Evolutionary conservation across 2,329 filamentous ascomycete species (phyloP).

Genomic region (Berkeleyomyces basicola): DNA sequence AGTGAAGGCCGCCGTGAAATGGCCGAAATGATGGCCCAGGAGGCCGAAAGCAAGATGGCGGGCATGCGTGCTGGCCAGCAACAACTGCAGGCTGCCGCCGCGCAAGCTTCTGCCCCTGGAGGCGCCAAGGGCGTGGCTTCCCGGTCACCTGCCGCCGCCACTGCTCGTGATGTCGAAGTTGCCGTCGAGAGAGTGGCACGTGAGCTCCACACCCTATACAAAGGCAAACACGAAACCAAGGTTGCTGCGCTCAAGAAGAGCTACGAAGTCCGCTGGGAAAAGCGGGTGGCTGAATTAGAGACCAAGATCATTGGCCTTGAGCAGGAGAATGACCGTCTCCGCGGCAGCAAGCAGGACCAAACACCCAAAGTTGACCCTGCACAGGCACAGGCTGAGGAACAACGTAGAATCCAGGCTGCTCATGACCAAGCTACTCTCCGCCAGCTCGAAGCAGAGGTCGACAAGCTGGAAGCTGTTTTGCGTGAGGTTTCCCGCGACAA

Average conservation of each 20-base stretch:
- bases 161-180: constrained; percentile 55
- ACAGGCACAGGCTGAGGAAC: constrained; percentile 29
- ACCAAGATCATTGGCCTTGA: constrained; percentile 48
- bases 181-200: constrained; percentile 83
- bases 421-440: constrained; percentile 41
- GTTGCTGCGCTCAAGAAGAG: constrained; percentile 74
- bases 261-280: constrained; percentile 78
- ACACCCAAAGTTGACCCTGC: constrained; percentile 24
- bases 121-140: constrained; percentile 18
- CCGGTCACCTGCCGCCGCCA: constrained; percentile 23
- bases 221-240: constrained; percentile 93
- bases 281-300: constrained; percentile 68
- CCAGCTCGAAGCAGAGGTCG: constrained; percentile 55
- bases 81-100: constrained; percentile 21
- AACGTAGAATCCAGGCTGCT: constrained; percentile 43
- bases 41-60: constrained; percentile 60
- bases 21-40: constrained; percentile 58
- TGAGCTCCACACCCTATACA: constrained; percentile 85
- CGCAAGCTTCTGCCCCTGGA: constrained; percentile 16
- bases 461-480: constrained; percentile 59
- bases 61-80: constrained; percentile 49
- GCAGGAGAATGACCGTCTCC: constrained; percentile 60
- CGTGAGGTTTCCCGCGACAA: constrained; percentile 54
- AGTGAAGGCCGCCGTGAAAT: constrained; percentile 57
- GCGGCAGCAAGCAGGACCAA: constrained; percentile 26